Conservation (phyloP, 331 rosid genomes). For the Quercus tomentella region DNA sequence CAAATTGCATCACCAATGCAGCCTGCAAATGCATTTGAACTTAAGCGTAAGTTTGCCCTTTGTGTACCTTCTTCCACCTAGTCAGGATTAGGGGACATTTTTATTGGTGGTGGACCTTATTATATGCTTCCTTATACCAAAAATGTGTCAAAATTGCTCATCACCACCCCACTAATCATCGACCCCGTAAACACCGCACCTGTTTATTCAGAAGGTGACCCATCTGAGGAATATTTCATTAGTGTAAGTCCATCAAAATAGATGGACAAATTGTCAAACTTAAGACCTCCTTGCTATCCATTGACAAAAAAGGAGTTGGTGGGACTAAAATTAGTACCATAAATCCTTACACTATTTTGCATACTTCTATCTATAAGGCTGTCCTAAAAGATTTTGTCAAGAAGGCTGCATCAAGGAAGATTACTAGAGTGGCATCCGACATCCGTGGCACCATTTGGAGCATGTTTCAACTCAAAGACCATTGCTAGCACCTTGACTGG, state of each 20-base stretch:
- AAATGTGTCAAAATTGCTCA: background rate
- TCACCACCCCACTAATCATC: background rate
- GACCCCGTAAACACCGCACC: background rate
- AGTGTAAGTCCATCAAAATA: slow-evolving; percentile 6
- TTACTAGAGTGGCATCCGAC: slow-evolving; percentile 26
- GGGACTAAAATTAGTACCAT: slow-evolving; percentile 38
- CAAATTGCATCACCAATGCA: background rate
- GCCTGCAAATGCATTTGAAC: background rate
- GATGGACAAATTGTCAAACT: slow-evolving; percentile 2
- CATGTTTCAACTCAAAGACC: slow-evolving; percentile 23
- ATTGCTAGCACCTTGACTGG: slow-evolving; percentile 3
- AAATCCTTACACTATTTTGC: slow-evolving; percentile 29
- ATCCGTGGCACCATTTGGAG: slow-evolving; percentile 36
- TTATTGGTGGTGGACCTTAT: slow-evolving; percentile 11
- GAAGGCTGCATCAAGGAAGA: slow-evolving; percentile 15
- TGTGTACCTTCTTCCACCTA: slow-evolving; percentile 10
- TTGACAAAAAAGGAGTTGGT: slow-evolving; percentile 33
- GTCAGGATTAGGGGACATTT: background rate
- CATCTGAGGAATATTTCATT: slow-evolving; percentile 15
- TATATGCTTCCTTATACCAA: background rate
- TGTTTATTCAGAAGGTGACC: background rate
- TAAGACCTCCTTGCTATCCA: slow-evolving; percentile 20
- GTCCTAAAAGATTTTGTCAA: slow-evolving; percentile 23
- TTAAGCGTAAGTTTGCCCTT: slow-evolving; percentile 9
- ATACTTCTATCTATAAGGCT: slow-evolving; percentile 20